Percentiles rank a stretch among this genome's conserved stretches.
These are phyloP conservation scores for Aspergillus nidulans DNA, from an alignment of 495 filamentous ascomycete species.

Conservation along the genomic window DNA sequence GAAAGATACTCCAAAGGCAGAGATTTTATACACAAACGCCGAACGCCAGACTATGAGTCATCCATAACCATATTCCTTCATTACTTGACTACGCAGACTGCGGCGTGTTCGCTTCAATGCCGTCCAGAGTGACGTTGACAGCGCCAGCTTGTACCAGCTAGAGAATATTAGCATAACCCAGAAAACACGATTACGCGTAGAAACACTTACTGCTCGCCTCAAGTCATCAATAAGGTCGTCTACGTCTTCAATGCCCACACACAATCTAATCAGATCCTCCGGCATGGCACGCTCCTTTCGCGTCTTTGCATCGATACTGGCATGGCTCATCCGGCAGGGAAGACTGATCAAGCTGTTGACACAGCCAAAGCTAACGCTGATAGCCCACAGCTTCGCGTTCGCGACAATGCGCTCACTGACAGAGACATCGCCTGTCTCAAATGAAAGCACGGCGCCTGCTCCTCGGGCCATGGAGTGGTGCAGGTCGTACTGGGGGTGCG, in stretches of 20 bases:
- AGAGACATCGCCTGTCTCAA: slow-evolving; percentile 82
- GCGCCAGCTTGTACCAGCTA: slow-evolving; percentile 92
- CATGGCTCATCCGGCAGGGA: slow-evolving; percentile 99
- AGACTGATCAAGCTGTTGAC: slow-evolving; percentile 98
- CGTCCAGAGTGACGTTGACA: slow-evolving; percentile 76
- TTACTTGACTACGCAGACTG: slow-evolving; percentile 1
- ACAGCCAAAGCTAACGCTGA: slow-evolving; percentile 94
- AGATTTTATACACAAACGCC: slow-evolving; percentile 7
- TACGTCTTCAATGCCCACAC: slow-evolving; percentile 93
- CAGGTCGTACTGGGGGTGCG: slow-evolving; percentile 92
- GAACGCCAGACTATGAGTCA: not conserved
- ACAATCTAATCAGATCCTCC: slow-evolving; percentile 91
- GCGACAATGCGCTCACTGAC: slow-evolving; percentile 92
- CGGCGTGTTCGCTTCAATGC: slow-evolving; percentile 51
- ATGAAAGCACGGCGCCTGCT: slow-evolving; percentile 88
- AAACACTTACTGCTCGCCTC: slow-evolving; percentile 73
- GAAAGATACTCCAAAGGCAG: not conserved
- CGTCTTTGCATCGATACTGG: slow-evolving; percentile 94
- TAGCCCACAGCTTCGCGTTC: slow-evolving; percentile 84
- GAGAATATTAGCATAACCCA: slow-evolving; percentile 18
- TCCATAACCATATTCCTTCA: not conserved
- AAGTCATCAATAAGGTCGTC: slow-evolving; percentile 94
- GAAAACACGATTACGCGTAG: not conserved
- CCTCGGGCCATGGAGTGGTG: slow-evolving; percentile 94
- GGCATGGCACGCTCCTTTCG: slow-evolving; percentile 84